Conservation (phyloP, 306 rosid species). For the Rosa lucieae region DNA sequence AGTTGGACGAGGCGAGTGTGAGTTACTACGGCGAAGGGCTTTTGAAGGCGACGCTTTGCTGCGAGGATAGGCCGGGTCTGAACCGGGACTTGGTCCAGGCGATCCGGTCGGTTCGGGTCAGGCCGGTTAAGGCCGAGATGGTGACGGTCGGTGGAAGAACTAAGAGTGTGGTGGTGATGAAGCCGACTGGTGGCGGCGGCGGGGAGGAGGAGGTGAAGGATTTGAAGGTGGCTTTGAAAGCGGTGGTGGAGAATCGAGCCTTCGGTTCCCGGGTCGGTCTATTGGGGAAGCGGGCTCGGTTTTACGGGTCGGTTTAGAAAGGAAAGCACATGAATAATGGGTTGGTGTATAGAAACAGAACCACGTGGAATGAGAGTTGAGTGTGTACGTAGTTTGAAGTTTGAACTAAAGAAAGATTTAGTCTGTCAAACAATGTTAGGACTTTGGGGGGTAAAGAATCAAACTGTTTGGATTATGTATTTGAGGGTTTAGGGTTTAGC, state of each 20-base stretch:
- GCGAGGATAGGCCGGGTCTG: slow-evolving; percentile 74
- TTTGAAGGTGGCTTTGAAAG: slow-evolving; percentile 75
- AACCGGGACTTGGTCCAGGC: slow-evolving; percentile 63
- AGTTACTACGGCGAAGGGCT: slow-evolving; percentile 38
- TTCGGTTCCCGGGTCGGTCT: slow-evolving; percentile 39
- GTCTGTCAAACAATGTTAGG: neutral
- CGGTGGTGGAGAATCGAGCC: slow-evolving; percentile 70
- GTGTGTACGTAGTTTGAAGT: neutral
- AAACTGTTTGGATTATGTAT: neutral
- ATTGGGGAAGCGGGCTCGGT: slow-evolving; percentile 49
- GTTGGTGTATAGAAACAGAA: neutral
- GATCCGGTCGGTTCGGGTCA: slow-evolving; percentile 54
- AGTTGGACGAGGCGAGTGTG: slow-evolving; percentile 62
- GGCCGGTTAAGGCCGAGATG: slow-evolving; percentile 66
- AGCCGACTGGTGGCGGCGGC: slow-evolving; percentile 38
- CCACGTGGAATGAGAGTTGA: neutral
- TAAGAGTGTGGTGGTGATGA: slow-evolving; percentile 59
- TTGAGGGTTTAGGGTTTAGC: neutral
- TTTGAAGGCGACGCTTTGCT: slow-evolving; percentile 67
- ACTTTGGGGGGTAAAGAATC: neutral
- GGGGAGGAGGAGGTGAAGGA: slow-evolving; percentile 41
- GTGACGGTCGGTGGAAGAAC: slow-evolving; percentile 82
- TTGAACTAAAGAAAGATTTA: neutral
- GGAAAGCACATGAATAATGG: neutral
- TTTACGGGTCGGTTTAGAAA: slow-evolving; percentile 18